phyloP scores from a whole-genome alignment of 2,329 filamentous ascomycete species.

The Orbilia ellipsospora region DNA sequence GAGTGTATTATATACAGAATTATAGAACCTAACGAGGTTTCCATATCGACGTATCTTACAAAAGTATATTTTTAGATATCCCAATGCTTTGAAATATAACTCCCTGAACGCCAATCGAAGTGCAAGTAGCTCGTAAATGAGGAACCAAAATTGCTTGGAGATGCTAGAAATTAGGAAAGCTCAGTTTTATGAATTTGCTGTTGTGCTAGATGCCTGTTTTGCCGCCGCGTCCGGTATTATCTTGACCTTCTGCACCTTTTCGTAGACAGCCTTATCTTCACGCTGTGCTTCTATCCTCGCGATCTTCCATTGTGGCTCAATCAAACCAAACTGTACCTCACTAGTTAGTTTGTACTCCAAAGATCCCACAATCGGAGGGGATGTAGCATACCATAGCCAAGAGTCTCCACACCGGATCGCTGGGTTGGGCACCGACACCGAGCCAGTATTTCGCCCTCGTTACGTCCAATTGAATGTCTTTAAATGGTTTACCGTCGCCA shows the following conservation, averaged over 20 bases:
- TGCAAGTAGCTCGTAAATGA: no score
- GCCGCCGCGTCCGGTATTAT: constrained; percentile 30
- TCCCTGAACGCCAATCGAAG: constrained; percentile 24
- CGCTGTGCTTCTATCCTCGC: constrained; percentile 52
- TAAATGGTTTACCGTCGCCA: constrained; percentile 76
- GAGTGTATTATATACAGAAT: constrained; percentile 45
- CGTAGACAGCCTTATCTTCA: constrained; percentile 48
- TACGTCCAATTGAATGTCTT: constrained; percentile 89
- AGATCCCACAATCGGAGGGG: neutral
- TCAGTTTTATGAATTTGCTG: neutral
- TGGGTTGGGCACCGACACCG: constrained; percentile 94
- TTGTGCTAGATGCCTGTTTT: neutral
- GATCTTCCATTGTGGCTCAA: constrained; percentile 58
- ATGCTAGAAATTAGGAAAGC: neutral
- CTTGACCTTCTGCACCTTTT: constrained; percentile 53
- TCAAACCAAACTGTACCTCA: constrained; percentile 54
- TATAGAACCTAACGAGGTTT: constrained; percentile 3
- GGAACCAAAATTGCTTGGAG: neutral
- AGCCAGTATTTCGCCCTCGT: constrained; percentile 92
- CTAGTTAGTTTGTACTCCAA: constrained; percentile 9
- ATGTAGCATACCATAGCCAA: constrained; percentile 75
- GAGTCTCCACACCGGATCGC: constrained; percentile 86
- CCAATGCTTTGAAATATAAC: neutral
- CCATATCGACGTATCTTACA: constrained; percentile 28
- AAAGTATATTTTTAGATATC: neutral